phyloP scores from a whole-genome alignment of 2,329 filamentous ascomycete species.

The Verticillium zaregamsianum region DNA sequence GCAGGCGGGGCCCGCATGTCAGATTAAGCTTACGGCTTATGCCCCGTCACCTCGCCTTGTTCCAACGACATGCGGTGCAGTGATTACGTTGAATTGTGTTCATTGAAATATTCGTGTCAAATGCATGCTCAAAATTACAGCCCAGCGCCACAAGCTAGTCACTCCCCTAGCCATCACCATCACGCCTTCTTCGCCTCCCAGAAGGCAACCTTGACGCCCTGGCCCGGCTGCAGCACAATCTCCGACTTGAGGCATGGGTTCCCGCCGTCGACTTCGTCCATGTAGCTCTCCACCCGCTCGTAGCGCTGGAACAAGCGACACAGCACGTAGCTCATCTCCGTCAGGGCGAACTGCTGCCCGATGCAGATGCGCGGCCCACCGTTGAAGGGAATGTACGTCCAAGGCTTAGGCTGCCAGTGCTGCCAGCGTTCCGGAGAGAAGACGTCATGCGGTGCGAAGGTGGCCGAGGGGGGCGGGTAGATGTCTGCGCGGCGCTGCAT shows the following conservation, averaged over 20 bases:
- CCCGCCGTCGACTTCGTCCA: slow-evolving; percentile 51
- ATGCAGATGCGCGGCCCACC: slow-evolving; percentile 71
- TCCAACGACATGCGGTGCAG: not conserved
- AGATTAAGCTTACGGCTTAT: not conserved
- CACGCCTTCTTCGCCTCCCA: slow-evolving; percentile 36
- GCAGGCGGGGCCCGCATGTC: not conserved
- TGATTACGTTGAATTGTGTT: not conserved
- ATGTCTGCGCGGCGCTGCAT: slow-evolving; percentile 69
- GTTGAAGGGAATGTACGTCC: slow-evolving; percentile 74
- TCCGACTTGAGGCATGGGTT: slow-evolving; percentile 51
- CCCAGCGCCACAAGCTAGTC: not conserved
- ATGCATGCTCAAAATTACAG: not conserved
- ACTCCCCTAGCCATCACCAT: not conserved
- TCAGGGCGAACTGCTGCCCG: slow-evolving; percentile 77
- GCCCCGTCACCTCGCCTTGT: not conserved
- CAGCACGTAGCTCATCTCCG: slow-evolving; percentile 70
- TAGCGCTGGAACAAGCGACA: slow-evolving; percentile 71
- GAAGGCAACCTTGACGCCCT: slow-evolving; percentile 56
- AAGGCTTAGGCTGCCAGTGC: slow-evolving; percentile 58
- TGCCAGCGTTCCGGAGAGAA: slow-evolving; percentile 68
- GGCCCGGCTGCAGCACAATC: slow-evolving; percentile 54
- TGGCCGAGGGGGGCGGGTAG: slow-evolving; percentile 47
- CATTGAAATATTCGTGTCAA: not conserved
- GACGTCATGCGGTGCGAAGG: slow-evolving; percentile 38
- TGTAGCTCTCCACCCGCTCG: slow-evolving; percentile 55